Percentiles rank a stretch among this genome's conserved stretches.
phyloP scores from a whole-genome alignment of 345 rosid genomes.

The Streptanthus diversifolius region DNA sequence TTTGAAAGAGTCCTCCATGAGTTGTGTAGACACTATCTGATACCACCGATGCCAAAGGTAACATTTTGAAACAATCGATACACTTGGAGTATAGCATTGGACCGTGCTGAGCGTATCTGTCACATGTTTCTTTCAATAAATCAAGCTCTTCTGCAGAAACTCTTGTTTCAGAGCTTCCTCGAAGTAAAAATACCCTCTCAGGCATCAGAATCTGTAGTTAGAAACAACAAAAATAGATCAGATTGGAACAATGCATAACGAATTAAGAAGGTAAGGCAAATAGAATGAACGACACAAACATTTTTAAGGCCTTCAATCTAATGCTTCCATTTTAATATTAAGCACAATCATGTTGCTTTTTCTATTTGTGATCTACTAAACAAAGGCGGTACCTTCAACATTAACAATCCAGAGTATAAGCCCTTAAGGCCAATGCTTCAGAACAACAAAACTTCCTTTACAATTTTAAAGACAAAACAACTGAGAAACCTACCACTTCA shows the following conservation, averaged over 20 bases:
- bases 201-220: constrained; percentile 43
- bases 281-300: not conserved
- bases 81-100: constrained; percentile 34
- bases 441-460: not conserved
- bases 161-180: constrained; percentile 49
- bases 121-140: constrained; percentile 40
- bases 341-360: not conserved
- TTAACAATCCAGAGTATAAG: not conserved
- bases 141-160: constrained; percentile 34
- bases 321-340: not conserved
- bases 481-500: not conserved
- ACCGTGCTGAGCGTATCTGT: constrained; percentile 38
- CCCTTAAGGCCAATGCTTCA: not conserved
- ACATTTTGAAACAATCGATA: constrained; percentile 33
- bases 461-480: not conserved
- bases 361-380: not conserved
- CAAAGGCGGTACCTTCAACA: not conserved
- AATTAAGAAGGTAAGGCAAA: not conserved
- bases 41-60: constrained; percentile 45
- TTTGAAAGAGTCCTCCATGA: constrained; percentile 50
- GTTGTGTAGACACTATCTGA: constrained; percentile 38
- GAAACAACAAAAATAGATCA: not conserved
- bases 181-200: constrained; percentile 37
- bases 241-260: not conserved
- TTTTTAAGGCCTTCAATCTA: not conserved